Base-by-base conservation (phyloP, 176 grass and related monocot genomes). In the Dactylis glomerata region DNA sequence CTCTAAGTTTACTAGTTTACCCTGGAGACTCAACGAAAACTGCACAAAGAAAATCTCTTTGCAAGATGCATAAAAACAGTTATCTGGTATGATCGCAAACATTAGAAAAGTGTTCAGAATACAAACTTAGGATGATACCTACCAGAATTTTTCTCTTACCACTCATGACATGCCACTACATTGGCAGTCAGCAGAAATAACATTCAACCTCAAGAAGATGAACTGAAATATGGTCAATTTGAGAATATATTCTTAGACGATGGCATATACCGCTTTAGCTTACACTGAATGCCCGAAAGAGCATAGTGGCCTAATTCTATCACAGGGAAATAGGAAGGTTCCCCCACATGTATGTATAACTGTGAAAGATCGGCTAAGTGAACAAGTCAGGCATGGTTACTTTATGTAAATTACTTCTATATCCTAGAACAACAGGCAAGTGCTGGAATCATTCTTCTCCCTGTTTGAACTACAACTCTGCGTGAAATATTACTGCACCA, bases 401-500 rank as follows among this genome's bases (percentile, higher is more conserved):
- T 8, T 6, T 79, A 68, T n/a, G 22, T 1, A 45, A 50, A 82
- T 41, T 2, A 8, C 52, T 68, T 33, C 3, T 11, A 63, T 86
- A 66, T 81, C 12, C 15, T 46, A 55, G 24, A n/a, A 24, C 4
- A 24, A 41, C 19, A 65, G 8, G 52, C 23, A 81, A 5, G 19
- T 81, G 5, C 36, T 8, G 15, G 32, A n/a, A 0, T 47, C 27
- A 51, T 49, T 73, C 42, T 24, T 47, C 15, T 75, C 51, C 45
- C 45, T 31, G 49, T 30, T 63, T 55, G 30, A 33, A 56, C 54
- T 1, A 68, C 64, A 69, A 3, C 20, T 66, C 26, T 8, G 63
- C 10, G 46, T 68, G 14, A 81, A 68, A 85, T 49, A 73, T 76
- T 22, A 47, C 28, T 10, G 36, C 6, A 74, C 28, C 73, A 83